These are phyloP conservation scores for Scleromitrula shiraiana DNA, from an alignment of 2,329 filamentous ascomycete species.

Conservation along the genomic window DNA sequence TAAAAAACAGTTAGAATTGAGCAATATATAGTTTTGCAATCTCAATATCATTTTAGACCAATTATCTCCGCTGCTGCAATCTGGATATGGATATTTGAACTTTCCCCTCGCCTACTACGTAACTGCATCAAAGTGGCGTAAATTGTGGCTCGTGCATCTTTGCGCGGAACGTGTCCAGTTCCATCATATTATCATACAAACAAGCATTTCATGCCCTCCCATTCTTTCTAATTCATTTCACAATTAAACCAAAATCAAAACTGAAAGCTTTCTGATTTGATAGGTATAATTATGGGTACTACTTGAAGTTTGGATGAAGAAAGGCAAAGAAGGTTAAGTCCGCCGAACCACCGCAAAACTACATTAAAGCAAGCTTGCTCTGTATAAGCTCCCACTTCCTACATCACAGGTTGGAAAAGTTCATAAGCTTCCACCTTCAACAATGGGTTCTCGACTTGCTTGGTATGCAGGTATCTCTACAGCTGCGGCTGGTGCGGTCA, in stretches of 20 bases:
- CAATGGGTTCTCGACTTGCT: slow-evolving; percentile 33
- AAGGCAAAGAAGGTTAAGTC: neutral
- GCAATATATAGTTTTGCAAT: too few species aligned
- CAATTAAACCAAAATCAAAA: neutral
- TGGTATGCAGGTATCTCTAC: slow-evolving; percentile 57
- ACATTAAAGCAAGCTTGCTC: neutral
- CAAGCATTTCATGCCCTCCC: neutral
- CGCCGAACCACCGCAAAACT: too few species aligned
- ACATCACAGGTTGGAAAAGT: neutral
- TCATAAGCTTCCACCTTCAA: neutral
- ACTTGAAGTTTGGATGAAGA: too few species aligned
- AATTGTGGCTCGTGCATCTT: neutral
- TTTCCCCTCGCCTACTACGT: too few species aligned
- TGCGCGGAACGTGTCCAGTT: slow-evolving; percentile 9
- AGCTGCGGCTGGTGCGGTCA: slow-evolving; percentile 72
- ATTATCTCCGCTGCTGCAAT: too few species aligned
- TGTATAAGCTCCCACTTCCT: neutral
- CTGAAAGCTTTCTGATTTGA: neutral
- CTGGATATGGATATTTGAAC: too few species aligned
- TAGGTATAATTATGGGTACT: neutral
- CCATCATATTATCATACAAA: neutral
- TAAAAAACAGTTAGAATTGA: too few species aligned
- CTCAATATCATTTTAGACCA: too few species aligned
- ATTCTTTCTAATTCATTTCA: too few species aligned
- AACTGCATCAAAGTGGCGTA: neutral